A percentile compares a stretch with the other conserved stretches of the same genome.
Evolutionary conservation across 2,329 filamentous ascomycete species (phyloP).

Genomic region (Fonsecaea pugnacius): DNA sequence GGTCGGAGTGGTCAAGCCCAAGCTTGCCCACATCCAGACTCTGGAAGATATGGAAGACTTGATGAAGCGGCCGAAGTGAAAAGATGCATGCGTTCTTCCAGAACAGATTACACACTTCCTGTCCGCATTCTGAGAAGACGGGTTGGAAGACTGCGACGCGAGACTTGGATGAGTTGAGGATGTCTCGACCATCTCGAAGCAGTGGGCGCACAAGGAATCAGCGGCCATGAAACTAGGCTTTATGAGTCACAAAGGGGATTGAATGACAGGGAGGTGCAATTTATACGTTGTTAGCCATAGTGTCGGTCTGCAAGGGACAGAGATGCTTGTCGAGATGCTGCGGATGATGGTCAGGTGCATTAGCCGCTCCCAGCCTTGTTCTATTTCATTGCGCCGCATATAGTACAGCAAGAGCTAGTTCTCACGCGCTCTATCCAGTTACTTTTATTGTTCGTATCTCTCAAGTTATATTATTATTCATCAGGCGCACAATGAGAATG

Average conservation of each 20-base stretch:
- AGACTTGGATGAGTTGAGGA: background rate
- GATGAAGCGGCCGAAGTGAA: conserved; percentile 16
- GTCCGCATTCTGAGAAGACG: background rate
- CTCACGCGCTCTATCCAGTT: background rate
- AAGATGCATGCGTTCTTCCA: background rate
- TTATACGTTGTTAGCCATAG: background rate
- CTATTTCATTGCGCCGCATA: background rate
- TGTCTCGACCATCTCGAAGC: background rate
- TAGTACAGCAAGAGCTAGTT: background rate
- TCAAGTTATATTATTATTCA: background rate
- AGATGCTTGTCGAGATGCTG: background rate
- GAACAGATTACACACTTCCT: background rate
- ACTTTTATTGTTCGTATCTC: background rate
- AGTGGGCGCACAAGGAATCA: background rate
- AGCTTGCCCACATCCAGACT: conserved; percentile 30
- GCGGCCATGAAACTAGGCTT: background rate
- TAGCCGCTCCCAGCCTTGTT: conserved; percentile 4
- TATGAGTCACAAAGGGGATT: background rate
- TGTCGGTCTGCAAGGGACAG: background rate
- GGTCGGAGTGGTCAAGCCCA: conserved; percentile 31
- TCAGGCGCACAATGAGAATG: background rate
- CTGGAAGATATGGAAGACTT: conserved; percentile 29
- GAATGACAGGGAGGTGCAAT: background rate
- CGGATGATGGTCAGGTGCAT: conserved; percentile 18
- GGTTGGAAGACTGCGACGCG: background rate